Evolutionary conservation across 78 protist species (phyloP).

Genomic region (Dictyostelium capitatum): DNA sequence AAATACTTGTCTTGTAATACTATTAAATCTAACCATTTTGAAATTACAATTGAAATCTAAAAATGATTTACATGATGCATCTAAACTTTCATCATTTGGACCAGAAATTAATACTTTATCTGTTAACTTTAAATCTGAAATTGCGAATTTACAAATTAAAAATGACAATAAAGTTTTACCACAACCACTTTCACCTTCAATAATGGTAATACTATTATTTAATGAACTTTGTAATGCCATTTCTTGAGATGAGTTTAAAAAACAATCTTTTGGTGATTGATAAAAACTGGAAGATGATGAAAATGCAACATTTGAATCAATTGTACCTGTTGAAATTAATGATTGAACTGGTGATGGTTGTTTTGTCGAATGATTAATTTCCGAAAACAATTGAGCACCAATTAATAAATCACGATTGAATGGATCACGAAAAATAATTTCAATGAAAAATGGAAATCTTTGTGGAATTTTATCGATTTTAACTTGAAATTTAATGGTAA

Average conservation of each 20-base stretch:
- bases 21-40: slow-evolving; percentile 9
- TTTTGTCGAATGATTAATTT: not conserved
- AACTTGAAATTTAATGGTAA: slow-evolving; percentile 18
- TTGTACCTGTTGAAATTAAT: not conserved
- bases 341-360: not conserved
- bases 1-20: not conserved
- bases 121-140: slow-evolving; percentile 2
- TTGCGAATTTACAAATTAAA: not conserved
- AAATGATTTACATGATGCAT: slow-evolving; percentile 35
- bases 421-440: slow-evolving; percentile 51
- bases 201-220: slow-evolving; percentile 15
- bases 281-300: not conserved
- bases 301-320: not conserved
- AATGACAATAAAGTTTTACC: slow-evolving; percentile 46
- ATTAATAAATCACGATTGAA: not conserved
- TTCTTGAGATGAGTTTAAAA: slow-evolving; percentile 5
- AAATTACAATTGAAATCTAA: slow-evolving; percentile 2
- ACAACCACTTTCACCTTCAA: slow-evolving; percentile 55
- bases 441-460: slow-evolving; percentile 30
- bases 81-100: slow-evolving; percentile 60
- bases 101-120: slow-evolving; percentile 42
- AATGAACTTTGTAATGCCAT: not conserved
- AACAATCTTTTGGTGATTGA: not conserved
- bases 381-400: slow-evolving; percentile 11
- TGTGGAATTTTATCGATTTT: slow-evolving; percentile 32